A percentile compares a stretch with the other conserved stretches of the same genome.
Evolutionary conservation across 2,329 filamentous ascomycete genomes (phyloP).

Genomic region (Colletotrichum sidae): DNA sequence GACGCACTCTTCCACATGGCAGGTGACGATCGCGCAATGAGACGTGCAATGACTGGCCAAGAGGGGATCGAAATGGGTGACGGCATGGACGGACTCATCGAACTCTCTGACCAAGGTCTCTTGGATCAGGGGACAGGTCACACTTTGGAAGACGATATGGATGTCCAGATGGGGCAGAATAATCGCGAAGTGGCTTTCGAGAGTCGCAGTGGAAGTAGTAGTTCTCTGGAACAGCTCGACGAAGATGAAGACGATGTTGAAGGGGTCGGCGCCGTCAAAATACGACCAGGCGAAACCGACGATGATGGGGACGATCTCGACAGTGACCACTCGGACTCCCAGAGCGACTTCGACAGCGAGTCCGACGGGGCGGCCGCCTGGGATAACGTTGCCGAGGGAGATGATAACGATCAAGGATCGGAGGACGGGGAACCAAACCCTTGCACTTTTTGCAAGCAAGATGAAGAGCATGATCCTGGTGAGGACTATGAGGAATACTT

Average conservation of each 20-base stretch:
- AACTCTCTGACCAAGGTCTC: constrained; percentile 53
- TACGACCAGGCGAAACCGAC: constrained; percentile 63
- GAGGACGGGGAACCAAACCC: constrained; percentile 60
- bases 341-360: constrained; percentile 64
- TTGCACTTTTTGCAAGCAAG: constrained; percentile 82
- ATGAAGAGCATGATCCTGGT: constrained; percentile 84
- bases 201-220: constrained; percentile 25
- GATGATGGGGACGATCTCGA: constrained; percentile 55
- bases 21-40: too few relatives aligned
- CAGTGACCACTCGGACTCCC: constrained; percentile 58
- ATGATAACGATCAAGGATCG: constrained; percentile 68
- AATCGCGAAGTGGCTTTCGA: too few relatives aligned
- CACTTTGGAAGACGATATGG: constrained; percentile 51
- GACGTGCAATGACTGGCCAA: too few relatives aligned
- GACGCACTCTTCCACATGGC: too few relatives aligned
- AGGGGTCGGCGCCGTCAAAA: constrained; percentile 68
- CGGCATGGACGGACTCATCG: constrained; percentile 34
- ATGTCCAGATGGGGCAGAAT: constrained; percentile 39
- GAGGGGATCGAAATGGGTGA: constrained; percentile 50
- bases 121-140: constrained; percentile 53
- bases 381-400: constrained; percentile 67
- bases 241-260: constrained; percentile 56
- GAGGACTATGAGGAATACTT: constrained; percentile 86
- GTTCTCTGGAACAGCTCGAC: constrained; percentile 31
- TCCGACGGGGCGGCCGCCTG: constrained; percentile 69